These are phyloP conservation scores for Parathielavia appendiculata DNA, from an alignment of 495 filamentous ascomycete species.

Conservation along the genomic window DNA sequence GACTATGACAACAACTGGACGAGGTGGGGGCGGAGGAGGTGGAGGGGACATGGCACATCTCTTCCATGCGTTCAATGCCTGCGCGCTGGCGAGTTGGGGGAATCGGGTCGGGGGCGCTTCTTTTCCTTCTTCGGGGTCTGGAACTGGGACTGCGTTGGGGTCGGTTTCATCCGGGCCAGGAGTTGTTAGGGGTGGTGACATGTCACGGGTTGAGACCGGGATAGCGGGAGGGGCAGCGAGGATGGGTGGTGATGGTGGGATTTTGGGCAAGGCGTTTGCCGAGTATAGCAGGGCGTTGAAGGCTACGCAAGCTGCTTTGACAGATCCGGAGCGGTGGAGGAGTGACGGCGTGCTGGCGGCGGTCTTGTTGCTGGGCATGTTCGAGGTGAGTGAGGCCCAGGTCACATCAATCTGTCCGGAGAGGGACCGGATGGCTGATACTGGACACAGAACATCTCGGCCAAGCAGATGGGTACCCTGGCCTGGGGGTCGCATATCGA, in stretches of 20 bases:
- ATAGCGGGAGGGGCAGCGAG: neutral
- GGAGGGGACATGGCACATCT: constrained; percentile 40
- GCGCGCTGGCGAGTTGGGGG: constrained; percentile 51
- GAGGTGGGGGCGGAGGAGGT: neutral
- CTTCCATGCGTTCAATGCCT: constrained; percentile 55
- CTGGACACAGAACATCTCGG: constrained; percentile 46
- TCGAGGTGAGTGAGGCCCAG: constrained; percentile 51
- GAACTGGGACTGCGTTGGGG: neutral
- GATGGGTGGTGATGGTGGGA: neutral
- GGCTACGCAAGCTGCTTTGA: constrained; percentile 50
- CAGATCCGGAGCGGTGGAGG: constrained; percentile 37
- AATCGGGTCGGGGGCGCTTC: constrained; percentile 30
- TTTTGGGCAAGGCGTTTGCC: constrained; percentile 35
- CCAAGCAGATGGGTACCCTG: constrained; percentile 40
- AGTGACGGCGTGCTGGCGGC: constrained; percentile 56
- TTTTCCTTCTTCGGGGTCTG: neutral
- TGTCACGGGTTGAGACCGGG: neutral
- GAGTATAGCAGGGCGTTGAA: constrained; percentile 50
- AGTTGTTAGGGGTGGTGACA: neutral
- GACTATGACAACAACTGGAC: neutral
- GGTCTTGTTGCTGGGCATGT: constrained; percentile 58
- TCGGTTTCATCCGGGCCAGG: no score
- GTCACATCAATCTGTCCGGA: neutral
- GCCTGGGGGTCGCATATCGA: constrained; percentile 53
- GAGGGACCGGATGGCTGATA: constrained; percentile 18